Evolutionary conservation across 257 asterid genomes (phyloP), one percentile per base, ranked within the genome.

Genomic region (Solanum dulcamara): DNA sequence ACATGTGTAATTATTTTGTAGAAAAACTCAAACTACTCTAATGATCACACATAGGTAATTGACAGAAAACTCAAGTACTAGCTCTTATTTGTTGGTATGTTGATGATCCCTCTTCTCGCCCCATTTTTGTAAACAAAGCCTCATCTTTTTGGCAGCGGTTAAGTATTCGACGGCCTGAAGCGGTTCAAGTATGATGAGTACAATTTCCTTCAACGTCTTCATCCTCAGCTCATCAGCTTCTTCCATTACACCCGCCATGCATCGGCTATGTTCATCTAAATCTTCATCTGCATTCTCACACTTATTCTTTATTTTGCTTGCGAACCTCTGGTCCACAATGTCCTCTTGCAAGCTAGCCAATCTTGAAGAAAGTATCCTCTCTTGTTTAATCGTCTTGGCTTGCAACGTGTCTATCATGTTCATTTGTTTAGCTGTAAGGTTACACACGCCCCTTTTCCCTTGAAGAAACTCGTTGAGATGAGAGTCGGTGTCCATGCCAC

Each of bases 131-230:
- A 90, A 62, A 87, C 92, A 91, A 14, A 91, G 89, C 35, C 87
- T 86, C 8, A 88, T 87, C 72, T 84, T 91, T 88, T 89, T 92
- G 7, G 89, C 86, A 57, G 91, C 92, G 55, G 92, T 90, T 55
- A 92, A 86, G 66, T 90, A 89, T 4, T 89, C 91, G 88, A 89
- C 94, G 10, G 92, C 93, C 85, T 92, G 94, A 84, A n/a, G 30
- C n/a, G 93, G 97, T 53, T 86, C 83, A 13, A 93, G 86, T 7
- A 93, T 87, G 80, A 28, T 53, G 2, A 90, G 24, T 4, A 92
- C 71, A 12, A 64, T 4, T 81, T 89, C 93, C 87, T 20, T 88
- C 85, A 91, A 12, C 1, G 91, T 92, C 7, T 81, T 44, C 62
- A 91, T 26, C 90, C 97, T 88, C 75, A 91, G 46, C 37, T 81